Conservation (phyloP, 768 basidiomycete genomes). For the Rhodotorula babjevae region DNA sequence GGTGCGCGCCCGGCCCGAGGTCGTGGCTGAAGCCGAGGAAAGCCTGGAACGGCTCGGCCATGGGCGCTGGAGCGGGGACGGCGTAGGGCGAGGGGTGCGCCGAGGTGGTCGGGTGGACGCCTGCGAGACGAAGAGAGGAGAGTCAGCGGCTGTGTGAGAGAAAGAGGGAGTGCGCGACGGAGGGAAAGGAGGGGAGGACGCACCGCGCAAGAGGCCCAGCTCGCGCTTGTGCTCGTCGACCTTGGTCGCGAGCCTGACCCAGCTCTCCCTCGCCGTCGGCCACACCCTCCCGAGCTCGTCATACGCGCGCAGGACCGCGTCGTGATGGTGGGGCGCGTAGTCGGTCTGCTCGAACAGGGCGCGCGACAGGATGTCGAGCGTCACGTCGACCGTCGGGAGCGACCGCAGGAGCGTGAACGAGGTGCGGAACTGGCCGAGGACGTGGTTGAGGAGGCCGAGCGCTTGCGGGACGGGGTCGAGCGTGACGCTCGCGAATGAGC, state of each 20-base stretch:
- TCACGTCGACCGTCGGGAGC: constrained; percentile 21
- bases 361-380: constrained; percentile 16
- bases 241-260: background rate
- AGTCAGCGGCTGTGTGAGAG: background rate
- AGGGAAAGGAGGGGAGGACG: background rate
- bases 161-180: accelerated
- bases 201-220: constrained; percentile 18
- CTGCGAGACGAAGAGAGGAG: background rate
- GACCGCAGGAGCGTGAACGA: constrained; percentile 31
- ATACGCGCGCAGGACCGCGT: constrained; percentile 23
- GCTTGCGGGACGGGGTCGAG: constrained; percentile 15
- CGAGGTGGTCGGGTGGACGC: constrained; percentile 15
- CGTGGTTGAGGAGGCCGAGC: constrained; percentile 11
- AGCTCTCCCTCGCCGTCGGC: background rate
- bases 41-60: constrained; percentile 30
- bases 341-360: constrained; percentile 22
- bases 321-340: constrained; percentile 32
- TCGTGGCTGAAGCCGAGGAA: constrained; percentile 24
- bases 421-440: constrained; percentile 10
- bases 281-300: constrained; percentile 17
- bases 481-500: background rate
- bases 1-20: constrained; percentile 14
- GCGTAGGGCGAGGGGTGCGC: background rate
- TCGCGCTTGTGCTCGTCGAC: constrained; percentile 27
- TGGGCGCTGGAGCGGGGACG: background rate